Evolutionary conservation across 768 basidiomycete species (phyloP).

Genomic region (Lentinula raphanica): DNA sequence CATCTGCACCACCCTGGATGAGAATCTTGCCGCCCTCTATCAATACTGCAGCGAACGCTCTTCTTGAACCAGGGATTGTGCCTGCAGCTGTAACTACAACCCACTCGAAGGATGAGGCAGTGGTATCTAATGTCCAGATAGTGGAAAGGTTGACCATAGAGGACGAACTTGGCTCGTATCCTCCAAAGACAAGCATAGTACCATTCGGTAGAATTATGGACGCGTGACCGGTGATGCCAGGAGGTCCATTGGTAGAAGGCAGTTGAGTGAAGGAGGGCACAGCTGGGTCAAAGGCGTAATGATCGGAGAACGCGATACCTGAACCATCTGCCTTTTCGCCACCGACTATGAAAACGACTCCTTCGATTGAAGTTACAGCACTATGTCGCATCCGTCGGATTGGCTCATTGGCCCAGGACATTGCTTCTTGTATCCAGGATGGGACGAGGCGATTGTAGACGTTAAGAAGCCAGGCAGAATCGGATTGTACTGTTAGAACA

Average conservation of each 20-base stretch:
- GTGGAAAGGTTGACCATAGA: slow-evolving; percentile 50
- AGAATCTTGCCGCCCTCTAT: slow-evolving; percentile 49
- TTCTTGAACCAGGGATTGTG: slow-evolving; percentile 49
- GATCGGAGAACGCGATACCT: slow-evolving; percentile 51
- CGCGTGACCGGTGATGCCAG: slow-evolving; percentile 67
- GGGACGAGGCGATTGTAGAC: slow-evolving; percentile 33
- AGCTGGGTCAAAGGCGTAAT: slow-evolving; percentile 56
- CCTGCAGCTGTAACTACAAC: slow-evolving; percentile 31
- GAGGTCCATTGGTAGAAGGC: slow-evolving; percentile 52
- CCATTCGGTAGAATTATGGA: slow-evolving; percentile 68
- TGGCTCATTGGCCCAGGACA: slow-evolving; percentile 62
- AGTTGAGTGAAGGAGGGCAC: slow-evolving; percentile 48
- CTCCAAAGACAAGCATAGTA: slow-evolving; percentile 70
- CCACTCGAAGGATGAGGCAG: slow-evolving; percentile 46
- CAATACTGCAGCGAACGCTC: slow-evolving; percentile 54
- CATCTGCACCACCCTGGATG: slow-evolving; percentile 77
- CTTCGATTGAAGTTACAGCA: slow-evolving; percentile 40
- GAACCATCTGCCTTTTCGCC: slow-evolving; percentile 84
- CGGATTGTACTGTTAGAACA: slow-evolving; percentile 43
- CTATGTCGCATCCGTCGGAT: slow-evolving; percentile 75
- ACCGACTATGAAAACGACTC: slow-evolving; percentile 66
- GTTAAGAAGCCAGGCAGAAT: slow-evolving; percentile 61
- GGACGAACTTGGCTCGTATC: slow-evolving; percentile 45
- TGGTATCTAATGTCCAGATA: slow-evolving; percentile 63
- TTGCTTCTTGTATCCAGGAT: slow-evolving; percentile 40